These are phyloP conservation scores for Perkinsela sp. DNA, from an alignment of 208 protist genomes.

Conservation along the genomic window DNA sequence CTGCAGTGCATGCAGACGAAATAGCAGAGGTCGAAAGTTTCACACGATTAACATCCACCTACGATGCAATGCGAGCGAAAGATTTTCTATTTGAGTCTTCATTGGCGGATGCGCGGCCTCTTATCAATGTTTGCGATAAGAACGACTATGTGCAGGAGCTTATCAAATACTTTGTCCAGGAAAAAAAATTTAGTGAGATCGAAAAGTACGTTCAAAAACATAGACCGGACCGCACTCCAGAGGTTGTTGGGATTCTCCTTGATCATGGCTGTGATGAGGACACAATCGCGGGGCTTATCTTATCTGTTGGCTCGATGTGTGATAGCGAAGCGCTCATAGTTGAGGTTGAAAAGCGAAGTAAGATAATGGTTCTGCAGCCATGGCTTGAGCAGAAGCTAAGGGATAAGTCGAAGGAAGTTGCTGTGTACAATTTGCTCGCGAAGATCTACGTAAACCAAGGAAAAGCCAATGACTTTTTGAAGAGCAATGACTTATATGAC, in stretches of 20 bases:
- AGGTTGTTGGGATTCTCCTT: slow-evolving; percentile 89
- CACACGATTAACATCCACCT: slow-evolving; percentile 84
- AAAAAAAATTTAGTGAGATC: slow-evolving; percentile 80
- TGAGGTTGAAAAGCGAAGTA: slow-evolving; percentile 40
- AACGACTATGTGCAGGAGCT: slow-evolving; percentile 93
- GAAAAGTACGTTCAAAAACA: slow-evolving; percentile 82
- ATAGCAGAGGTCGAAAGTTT: slow-evolving; percentile 94
- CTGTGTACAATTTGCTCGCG: slow-evolving; percentile 90
- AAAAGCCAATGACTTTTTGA: slow-evolving; percentile 86
- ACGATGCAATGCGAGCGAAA: slow-evolving; percentile 86
- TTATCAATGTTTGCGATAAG: slow-evolving; percentile 99
- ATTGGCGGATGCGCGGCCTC: slow-evolving; percentile 86
- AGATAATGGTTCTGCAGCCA: slow-evolving; percentile 84
- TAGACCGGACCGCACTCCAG: slow-evolving; percentile 82
- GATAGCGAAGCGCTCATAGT: slow-evolving; percentile 59
- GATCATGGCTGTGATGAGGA: slow-evolving; percentile 89
- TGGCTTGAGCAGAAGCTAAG: slow-evolving; percentile 85
- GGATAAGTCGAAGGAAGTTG: slow-evolving; percentile 77
- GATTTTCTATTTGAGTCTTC: slow-evolving; percentile 96
- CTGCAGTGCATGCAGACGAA: slow-evolving; percentile 82
- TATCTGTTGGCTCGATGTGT: slow-evolving; percentile 76
- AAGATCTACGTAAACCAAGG: slow-evolving; percentile 98
- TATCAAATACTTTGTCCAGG: slow-evolving; percentile 84
- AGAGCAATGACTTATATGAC: slow-evolving; percentile 88
- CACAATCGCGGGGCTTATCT: slow-evolving; percentile 78